Base-by-base conservation (phyloP, 139 green algal genomes). In the Picochlorum sp. region DNA sequence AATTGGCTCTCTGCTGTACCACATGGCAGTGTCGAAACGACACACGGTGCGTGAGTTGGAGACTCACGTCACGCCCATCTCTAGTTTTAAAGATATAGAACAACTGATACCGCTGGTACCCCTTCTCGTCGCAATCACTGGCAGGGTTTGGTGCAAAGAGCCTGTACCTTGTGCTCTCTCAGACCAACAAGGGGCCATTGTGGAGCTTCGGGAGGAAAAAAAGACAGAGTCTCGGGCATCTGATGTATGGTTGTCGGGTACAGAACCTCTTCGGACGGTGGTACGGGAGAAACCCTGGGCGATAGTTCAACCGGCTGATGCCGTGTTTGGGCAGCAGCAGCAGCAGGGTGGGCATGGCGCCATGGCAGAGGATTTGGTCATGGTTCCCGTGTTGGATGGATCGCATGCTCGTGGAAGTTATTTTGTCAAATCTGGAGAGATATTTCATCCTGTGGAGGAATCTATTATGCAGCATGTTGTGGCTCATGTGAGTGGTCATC, bases 191-290 rank as follows among this genome's bases (percentile, higher is more conserved):
- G 71, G 49, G 5, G 65, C 49, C 1, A 69, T 77, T 26, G 44
- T 73, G 8, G 30, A 68, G 45, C 57, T 77, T 45, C 49, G 37
- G 1, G 65, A 77, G 16, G 71, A 77, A 49, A 59, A 68, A 49
- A 38, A 60, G 20, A 38, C 26, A 4, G 63, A 73, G 49, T 49
- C 37, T 13, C 62, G 49, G 41, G 57, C 62, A 2, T 21, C 21
- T 10, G 41, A 37, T 55, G 30, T 70, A 4, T 77, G 71, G 71
- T 34, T 73, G 13, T 14, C 30, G 1, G 41, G 71, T 18, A 28
- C 2, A 4, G 23, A 65, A 49, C 65, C 62, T 45, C 37, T 73
- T 20, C 38, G 71, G 2, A 41, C 65, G 15, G 41, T 20, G 2
- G 20, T 69, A 45, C 41, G 37, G 9, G 71, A 72, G 51, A 44